Evolutionary conservation across 2,329 filamentous ascomycete genomes (phyloP).

Genomic region (Sclerotinia subarctica): DNA sequence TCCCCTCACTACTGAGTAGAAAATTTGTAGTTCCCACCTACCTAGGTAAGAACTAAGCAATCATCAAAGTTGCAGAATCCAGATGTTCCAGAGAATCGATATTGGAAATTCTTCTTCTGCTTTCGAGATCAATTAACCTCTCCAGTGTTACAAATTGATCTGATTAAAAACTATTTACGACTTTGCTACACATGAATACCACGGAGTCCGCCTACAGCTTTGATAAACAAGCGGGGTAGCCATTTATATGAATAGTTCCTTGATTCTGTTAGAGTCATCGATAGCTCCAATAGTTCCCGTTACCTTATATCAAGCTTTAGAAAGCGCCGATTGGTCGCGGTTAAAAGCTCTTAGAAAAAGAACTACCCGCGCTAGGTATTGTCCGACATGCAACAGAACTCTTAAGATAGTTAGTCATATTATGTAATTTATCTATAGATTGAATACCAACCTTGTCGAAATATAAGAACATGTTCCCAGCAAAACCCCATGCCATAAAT

Average conservation of each 20-base stretch:
- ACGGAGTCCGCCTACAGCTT: background rate
- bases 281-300: background rate
- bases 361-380: background rate
- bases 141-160: background rate
- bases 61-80: background rate
- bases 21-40: background rate
- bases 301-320: constrained; percentile 9
- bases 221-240: background rate
- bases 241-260: background rate
- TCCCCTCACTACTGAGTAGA: constrained; percentile 6
- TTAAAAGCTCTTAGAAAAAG: background rate
- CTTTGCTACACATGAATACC: background rate
- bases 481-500: background rate
- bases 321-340: background rate
- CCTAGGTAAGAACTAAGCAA: background rate
- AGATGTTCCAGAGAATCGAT: too few relatives aligned
- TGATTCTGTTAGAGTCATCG: background rate
- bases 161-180: background rate
- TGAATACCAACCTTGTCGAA: background rate
- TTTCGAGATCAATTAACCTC: background rate
- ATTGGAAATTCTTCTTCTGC: background rate
- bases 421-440: background rate
- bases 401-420: background rate
- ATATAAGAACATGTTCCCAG: constrained; percentile 3
- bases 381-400: background rate